Evolutionary conservation across 2,329 filamentous ascomycete species (phyloP), one percentile per base, ranked within the genome.

Genomic region (Pseudodiploospora longispora): DNA sequence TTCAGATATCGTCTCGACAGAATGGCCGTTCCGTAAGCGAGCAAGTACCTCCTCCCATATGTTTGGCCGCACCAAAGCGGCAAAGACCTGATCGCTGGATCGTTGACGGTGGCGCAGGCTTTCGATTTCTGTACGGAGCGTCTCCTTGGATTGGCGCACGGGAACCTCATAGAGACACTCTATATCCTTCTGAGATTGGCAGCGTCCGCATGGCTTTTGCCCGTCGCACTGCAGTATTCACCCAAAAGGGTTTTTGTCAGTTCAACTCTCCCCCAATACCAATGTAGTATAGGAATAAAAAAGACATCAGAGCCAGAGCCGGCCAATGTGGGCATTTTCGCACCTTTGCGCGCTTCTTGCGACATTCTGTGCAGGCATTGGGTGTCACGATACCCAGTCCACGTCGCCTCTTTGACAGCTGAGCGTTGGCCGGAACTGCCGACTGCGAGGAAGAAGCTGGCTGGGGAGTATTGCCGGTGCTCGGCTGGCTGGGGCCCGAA

Each of bases 91-190:
- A 28, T 82, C 74, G 57, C 64, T 78, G 37, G 71, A 71, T 27
- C 69, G 71, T 54, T 80, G 74, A 36, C 74, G 71, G 10, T 67
- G 67, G 39, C 74, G 74, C 32, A 83, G 61, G 28, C 61, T 62
- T 42, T 82, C 79, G 47, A 82, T 78, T 53, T 82, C 78, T 54
- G 64, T 66, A 37, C 79, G 72, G 5, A 83, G 68, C 42, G 73
- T 71, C 48, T 82, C 78, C 49, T 83, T 83, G 8, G 78, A 81
- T 51, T 81, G 78, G 37, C 79, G 76, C 5, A 82, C 72, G 0
- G 78, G 79, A 6, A 80, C 57, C 51, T 82, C 77, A 62, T 83
- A 83, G 27, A 79, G 56, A 48, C 79, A 83, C 27, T 79, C 71
- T 34, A 71, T 61, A 30, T 74, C 72, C 43, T 71, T 73, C 49